These are phyloP conservation scores for Phyllostachys edulis DNA, from an alignment of 176 grass and related monocot genomes.

Conservation along the genomic window DNA sequence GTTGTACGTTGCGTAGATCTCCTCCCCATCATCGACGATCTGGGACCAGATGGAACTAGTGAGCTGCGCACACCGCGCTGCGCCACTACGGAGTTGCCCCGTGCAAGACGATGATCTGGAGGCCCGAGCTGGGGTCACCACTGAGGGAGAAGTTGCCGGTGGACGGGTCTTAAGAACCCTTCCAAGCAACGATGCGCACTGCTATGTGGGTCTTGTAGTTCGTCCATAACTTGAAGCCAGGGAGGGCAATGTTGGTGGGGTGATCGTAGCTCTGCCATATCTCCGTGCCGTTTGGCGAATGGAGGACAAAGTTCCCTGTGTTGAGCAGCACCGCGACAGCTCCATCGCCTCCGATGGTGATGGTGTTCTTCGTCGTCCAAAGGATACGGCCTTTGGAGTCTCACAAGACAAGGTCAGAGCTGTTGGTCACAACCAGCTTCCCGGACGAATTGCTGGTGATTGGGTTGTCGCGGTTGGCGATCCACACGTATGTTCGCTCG, in stretches of 20 bases:
- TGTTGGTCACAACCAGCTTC: conserved; percentile 17
- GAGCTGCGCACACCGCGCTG: conserved; percentile 21
- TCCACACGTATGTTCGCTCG: no score
- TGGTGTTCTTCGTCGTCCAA: conserved; percentile 34
- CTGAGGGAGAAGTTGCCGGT: conserved; percentile 20
- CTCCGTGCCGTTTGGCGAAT: not conserved
- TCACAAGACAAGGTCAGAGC: conserved; percentile 26
- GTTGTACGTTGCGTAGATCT: not conserved
- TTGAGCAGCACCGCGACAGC: not conserved
- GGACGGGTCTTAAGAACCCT: conserved; percentile 31
- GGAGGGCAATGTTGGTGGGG: conserved; percentile 22
- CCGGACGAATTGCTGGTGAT: not conserved
- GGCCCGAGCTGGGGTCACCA: conserved; percentile 19
- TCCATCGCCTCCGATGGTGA: not conserved
- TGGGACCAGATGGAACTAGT: not conserved
- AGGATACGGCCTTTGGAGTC: not conserved
- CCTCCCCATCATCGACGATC: not conserved
- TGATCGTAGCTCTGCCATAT: conserved; percentile 51
- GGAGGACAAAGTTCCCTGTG: conserved; percentile 36
- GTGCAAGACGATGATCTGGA: conserved; percentile 26
- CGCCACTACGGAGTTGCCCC: conserved; percentile 15
- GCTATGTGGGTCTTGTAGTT: no score
- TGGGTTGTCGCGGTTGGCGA: no score
- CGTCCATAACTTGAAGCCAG: fast-evolving
- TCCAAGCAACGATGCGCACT: conserved; percentile 7